Conservation (phyloP, 75 land plant species). For the Picea glauca region DNA sequence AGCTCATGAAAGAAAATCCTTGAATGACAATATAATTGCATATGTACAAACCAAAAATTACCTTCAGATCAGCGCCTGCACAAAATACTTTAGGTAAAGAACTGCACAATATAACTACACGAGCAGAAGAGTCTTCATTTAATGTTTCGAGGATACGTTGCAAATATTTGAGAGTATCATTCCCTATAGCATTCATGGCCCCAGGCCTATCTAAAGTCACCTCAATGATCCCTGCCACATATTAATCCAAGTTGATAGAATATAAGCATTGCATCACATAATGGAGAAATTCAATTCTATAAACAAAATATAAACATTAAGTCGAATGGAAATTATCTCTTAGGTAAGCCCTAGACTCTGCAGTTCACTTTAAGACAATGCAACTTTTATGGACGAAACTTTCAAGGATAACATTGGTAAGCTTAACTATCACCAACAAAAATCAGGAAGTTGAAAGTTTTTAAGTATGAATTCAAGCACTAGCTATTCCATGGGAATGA, state of each 20-base stretch:
- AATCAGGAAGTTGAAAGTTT: no score
- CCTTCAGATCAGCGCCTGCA: constrained; percentile 99
- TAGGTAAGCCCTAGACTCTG: background rate
- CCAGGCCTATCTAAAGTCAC: constrained; percentile 72
- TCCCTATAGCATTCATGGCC: constrained; percentile 82
- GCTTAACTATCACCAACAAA: background rate
- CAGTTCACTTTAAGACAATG: background rate
- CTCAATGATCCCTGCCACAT: constrained; percentile 68
- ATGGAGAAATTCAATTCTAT: background rate
- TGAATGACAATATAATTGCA: no score
- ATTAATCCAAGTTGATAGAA: background rate
- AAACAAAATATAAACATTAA: background rate
- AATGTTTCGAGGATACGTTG: constrained; percentile 49
- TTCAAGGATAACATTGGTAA: background rate
- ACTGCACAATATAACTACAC: constrained; percentile 63
- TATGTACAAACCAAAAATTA: constrained; percentile 5
- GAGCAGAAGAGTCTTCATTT: constrained; percentile 51
- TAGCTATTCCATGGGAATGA: background rate
- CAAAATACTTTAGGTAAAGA: constrained; percentile 87
- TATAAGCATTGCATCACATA: background rate
- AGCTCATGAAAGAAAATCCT: background rate
- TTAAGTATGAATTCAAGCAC: background rate
- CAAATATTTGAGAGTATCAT: constrained; percentile 66
- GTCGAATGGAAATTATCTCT: background rate
- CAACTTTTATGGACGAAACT: background rate